phyloP scores from a whole-genome alignment of 1,284 basidiomycete genomes.

The Ceratobasidium sp. region DNA sequence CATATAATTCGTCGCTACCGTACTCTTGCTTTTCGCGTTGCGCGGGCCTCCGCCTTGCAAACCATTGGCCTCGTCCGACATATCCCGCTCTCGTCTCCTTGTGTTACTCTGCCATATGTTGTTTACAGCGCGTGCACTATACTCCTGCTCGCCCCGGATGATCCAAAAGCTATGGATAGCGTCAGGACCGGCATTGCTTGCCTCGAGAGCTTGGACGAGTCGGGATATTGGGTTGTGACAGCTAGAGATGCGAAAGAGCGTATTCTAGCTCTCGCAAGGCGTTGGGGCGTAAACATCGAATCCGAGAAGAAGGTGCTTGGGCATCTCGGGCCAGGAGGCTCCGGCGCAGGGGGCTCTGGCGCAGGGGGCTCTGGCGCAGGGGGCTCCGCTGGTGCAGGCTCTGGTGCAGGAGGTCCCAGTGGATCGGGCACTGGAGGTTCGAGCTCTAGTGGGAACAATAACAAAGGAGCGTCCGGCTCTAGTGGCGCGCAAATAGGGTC shows the following conservation, averaged over 20 bases:
- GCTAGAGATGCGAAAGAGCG: conserved; percentile 22
- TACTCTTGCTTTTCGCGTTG: conserved; percentile 31
- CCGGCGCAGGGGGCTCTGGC: no score
- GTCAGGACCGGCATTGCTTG: conserved; percentile 16
- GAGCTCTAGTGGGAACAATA: no score
- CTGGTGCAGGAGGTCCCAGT: no score
- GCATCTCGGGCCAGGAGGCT: no score
- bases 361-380: no score
- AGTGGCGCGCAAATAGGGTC: no score
- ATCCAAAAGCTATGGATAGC: conserved; percentile 23
- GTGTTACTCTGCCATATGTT: conserved; percentile 29
- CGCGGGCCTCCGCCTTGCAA: conserved; percentile 32
- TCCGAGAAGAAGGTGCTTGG: background rate
- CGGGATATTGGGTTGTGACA: conserved; percentile 27
- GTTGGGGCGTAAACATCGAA: conserved; percentile 22
- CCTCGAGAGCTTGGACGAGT: conserved; percentile 23
- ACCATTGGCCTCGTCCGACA: conserved; percentile 24
- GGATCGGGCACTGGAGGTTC: no score
- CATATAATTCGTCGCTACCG: conserved; percentile 34
- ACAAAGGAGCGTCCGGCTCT: no score
- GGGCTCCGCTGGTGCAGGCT: no score
- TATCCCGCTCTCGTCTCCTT: conserved; percentile 35
- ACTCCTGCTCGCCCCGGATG: conserved; percentile 18
- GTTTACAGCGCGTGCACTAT: conserved; percentile 33
- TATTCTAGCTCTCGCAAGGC: conserved; percentile 19